Evolutionary conservation across 176 grass and related monocot species (phyloP), one percentile per base, ranked within the genome.

Genomic region (Oryza meridionalis): DNA sequence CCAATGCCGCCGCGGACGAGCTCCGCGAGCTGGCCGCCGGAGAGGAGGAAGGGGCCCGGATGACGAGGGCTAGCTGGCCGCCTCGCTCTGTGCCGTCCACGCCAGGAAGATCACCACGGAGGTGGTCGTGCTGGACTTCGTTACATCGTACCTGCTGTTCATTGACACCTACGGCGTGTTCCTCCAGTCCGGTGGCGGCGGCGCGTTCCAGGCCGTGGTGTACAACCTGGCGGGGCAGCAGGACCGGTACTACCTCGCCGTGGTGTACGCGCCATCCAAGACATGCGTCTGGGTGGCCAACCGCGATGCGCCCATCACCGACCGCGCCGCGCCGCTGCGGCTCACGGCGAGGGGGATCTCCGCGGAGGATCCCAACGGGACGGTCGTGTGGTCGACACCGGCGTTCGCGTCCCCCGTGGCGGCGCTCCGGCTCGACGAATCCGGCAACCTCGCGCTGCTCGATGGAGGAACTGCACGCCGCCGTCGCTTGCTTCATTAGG

Each of bases 241-340:
- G 77, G 61, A 72, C 6, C 49, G 76, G 25, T 92, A 67, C 73
- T 94, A 94, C 73, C 83, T 94, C 8, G 85, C 72, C 65, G 72
- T 94, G 22, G 43, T 92, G 4, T 90, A 92, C 81, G 73, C 72
- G 38, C 84, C 90, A 16, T 87, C 89, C 44, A 80, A 67, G 61
- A 92, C 73, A 42, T 77, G 87, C 51, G 78, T 94, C 44, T 94
- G 92, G 92, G 88, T 16, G 13, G 84, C 87, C 31, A 94, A 94
- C 90, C 81, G 90, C 63, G 62, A 33, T 44, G 89, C 72, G 15
- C 92, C 92, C 46, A 85, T 94, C 47, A 76, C 65, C 37, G 84
- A 94, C 75, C 35, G 43, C 66, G 69, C 90, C 3, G 68, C 89
- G 45, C 79, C 43, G 17, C 3, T 94, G 15, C 84, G 32, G 1